Evolutionary conservation across 805 yeast species (phyloP).

Genomic region (Ogataea allantospora): DNA sequence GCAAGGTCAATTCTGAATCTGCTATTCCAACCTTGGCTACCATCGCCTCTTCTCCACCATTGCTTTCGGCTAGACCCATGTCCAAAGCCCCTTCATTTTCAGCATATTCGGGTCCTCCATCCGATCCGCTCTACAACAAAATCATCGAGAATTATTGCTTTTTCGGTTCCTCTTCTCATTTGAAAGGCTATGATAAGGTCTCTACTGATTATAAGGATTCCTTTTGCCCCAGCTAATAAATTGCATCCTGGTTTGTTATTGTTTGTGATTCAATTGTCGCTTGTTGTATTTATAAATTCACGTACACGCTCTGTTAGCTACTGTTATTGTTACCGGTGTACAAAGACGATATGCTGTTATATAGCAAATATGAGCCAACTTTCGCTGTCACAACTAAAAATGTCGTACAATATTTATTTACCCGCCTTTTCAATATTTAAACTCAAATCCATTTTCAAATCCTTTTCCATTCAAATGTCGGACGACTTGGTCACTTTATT

Average conservation of each 20-base stretch:
- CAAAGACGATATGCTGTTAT: not conserved
- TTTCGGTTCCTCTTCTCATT: conserved; percentile 25
- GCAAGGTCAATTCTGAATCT: conserved; percentile 33
- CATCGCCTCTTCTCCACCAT: conserved; percentile 7
- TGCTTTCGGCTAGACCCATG: conserved; percentile 11
- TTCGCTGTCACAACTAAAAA: not conserved
- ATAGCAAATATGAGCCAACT: not conserved
- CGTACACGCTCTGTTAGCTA: conserved; percentile 1
- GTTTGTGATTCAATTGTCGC: conserved; percentile 1
- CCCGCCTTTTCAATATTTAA: conserved; percentile 3
- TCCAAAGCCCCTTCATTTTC: conserved; percentile 12
- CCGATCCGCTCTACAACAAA: conserved; percentile 23
- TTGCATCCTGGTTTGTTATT: not conserved
- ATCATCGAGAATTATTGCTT: conserved; percentile 32
- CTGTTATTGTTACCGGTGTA: conserved; percentile 1
- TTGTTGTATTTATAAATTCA: not conserved
- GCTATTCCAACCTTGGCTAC: conserved; percentile 22
- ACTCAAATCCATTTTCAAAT: not conserved
- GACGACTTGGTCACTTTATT: conserved; percentile 36
- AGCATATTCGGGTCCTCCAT: conserved; percentile 13
- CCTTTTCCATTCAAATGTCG: not conserved
- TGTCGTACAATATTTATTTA: not conserved
- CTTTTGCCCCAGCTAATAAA: conserved; percentile 13
- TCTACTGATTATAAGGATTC: conserved; percentile 8
- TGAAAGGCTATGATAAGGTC: not conserved